Base-by-base conservation (phyloP, 441 rosid genomes). In the Arabidopsis hybrid region DNA sequence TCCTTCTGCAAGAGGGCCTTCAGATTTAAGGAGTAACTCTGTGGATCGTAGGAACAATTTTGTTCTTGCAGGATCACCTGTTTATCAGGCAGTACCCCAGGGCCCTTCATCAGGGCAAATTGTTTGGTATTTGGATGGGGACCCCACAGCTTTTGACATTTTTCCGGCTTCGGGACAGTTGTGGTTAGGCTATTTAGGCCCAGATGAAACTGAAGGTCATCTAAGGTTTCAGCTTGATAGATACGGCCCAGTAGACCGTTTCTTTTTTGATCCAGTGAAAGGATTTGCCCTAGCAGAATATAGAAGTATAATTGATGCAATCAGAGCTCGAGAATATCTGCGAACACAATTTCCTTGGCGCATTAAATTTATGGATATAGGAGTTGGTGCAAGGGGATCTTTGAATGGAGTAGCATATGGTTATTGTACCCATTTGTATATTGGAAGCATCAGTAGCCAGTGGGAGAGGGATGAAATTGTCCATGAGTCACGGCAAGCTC, bases 381-480 rank as follows among this genome's bases (percentile, higher is more conserved):
- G 97, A 75, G 73, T 91, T 67, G 99, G 97, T 78, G 79, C 90
- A 45, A 84, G 90, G 80, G 96, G 93, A 71, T 74, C 85, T 60
- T 72, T 88, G 72, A 90, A 90, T 79, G 91, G 97, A 65, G 90
- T 85, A 59, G 95, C 95, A 9, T 79, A 85, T 66, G 99, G 97
- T 71, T 91, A 87, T 67, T 88, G 93, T 80, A 78, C 82, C 77
- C 86, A 88, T 83, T 86, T 95, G 82, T 92, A 89, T 80, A 86
- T 89, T 71, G 95, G 96, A 50, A 84, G 84, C 79, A 82, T 95
- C 79, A 74, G 82, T 50, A 90, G 87, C 79, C 99, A 83, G 72
- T 90, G 97, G 98, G 93, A 82, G 75, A 91, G 86, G 85, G 98
- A 95, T 71, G 97, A 91, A 71, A 82, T 88, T 69, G 81, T 95